Evolutionary conservation across 2,329 filamentous ascomycete species (phyloP).

Genomic region (Colletotrichum phormii): DNA sequence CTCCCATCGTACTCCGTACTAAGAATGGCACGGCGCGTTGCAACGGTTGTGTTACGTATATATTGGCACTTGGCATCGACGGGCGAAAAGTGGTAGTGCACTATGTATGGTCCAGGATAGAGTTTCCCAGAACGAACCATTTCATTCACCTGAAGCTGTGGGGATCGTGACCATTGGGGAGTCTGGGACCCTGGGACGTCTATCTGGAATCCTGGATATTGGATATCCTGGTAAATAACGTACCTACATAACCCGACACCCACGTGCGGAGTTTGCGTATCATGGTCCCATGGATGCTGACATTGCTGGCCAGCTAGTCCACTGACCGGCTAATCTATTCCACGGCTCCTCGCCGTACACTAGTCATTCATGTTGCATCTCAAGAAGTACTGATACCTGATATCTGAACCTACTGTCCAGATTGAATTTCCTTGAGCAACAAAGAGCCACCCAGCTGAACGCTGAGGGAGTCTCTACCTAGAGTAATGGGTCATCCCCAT

Average conservation of each 20-base stretch:
- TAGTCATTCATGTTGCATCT: background rate
- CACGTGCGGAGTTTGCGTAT: background rate
- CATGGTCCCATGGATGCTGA: background rate
- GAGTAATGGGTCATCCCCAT: background rate
- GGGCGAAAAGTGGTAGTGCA: background rate
- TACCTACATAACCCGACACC: background rate
- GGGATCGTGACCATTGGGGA: background rate
- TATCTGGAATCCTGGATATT: no score
- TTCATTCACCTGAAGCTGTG: slow-evolving; percentile 10
- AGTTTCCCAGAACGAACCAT: background rate
- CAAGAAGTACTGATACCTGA: background rate
- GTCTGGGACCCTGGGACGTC: no score
- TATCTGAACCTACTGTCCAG: background rate
- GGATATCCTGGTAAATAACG: no score
- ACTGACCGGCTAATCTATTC: background rate
- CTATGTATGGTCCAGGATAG: background rate
- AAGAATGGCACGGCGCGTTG: slow-evolving; percentile 7
- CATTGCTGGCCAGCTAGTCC: background rate
- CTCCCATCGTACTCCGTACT: background rate
- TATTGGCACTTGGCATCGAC: slow-evolving; percentile 2
- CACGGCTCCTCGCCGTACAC: no score
- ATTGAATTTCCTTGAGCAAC: slow-evolving; percentile 3
- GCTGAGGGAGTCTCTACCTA: background rate
- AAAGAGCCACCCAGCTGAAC: background rate
- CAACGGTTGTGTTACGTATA: slow-evolving; percentile 8